These are phyloP conservation scores for Aspergillus calidoustus DNA, from an alignment of 2,329 filamentous ascomycete genomes.

Conservation along the genomic window DNA sequence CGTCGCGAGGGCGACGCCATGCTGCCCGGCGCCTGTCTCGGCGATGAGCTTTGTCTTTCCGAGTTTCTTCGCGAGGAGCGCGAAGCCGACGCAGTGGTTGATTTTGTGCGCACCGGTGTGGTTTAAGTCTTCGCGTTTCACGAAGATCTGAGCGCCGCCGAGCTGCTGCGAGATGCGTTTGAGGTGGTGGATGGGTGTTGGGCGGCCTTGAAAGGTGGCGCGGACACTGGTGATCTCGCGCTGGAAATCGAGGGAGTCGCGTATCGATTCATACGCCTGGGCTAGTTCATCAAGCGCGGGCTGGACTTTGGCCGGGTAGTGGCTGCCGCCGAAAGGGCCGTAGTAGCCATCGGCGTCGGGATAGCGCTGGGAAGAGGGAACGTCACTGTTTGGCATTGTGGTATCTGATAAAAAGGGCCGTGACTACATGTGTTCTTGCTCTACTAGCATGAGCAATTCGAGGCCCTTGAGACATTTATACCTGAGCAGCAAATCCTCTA, in stretches of 20 bases:
- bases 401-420: too few species aligned
- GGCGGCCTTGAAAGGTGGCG: not conserved
- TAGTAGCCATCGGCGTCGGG: not conserved
- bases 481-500: too few species aligned
- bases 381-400: not conserved
- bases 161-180: not conserved
- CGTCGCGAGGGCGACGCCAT: not conserved
- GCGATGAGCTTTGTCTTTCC: not conserved
- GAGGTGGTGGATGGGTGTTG: not conserved
- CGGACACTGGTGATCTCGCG: not conserved
- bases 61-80: conserved; percentile 59
- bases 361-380: not conserved
- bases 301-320: not conserved
- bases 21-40: not conserved
- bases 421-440: too few species aligned
- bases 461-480: too few species aligned
- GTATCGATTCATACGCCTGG: not conserved
- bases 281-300: not conserved
- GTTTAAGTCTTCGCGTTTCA: conserved; percentile 89
- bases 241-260: not conserved
- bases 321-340: not conserved
- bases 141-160: conserved; percentile 38
- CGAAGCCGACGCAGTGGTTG: conserved; percentile 87
- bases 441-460: too few species aligned
- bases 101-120: conserved; percentile 94